phyloP scores from a whole-genome alignment of 1,139 yeast species.

The Kodamaea suecica region DNA sequence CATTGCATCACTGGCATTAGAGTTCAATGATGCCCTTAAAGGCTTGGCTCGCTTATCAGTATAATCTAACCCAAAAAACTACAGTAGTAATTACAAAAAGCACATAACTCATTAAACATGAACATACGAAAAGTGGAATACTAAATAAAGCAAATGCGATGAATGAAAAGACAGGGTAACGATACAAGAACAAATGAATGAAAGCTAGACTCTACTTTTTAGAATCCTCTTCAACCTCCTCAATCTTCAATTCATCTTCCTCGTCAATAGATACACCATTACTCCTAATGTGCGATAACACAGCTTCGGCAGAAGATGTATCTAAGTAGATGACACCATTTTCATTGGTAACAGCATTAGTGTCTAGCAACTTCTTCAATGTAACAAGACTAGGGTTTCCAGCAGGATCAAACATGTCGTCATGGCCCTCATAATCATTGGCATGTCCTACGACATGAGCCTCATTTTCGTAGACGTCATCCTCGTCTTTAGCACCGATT shows the following conservation, averaged over 20 bases:
- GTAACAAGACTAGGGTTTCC: constrained; percentile 44
- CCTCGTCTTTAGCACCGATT: constrained; percentile 21
- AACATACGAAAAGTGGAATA: background rate
- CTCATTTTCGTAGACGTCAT: constrained; percentile 11
- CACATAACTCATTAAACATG: background rate
- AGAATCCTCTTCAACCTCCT: constrained; percentile 4
- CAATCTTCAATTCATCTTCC: constrained; percentile 19
- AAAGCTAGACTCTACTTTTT: background rate
- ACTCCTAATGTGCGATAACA: constrained; percentile 43
- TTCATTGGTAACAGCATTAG: constrained; percentile 52
- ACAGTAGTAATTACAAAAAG: too few species aligned
- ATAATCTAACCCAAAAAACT: too few species aligned
- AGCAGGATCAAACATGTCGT: constrained; percentile 20
- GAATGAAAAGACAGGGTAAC: background rate
- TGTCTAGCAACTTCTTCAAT: constrained; percentile 50
- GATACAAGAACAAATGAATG: background rate
- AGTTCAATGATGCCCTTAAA: too few species aligned
- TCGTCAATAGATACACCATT: constrained; percentile 20
- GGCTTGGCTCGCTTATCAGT: too few species aligned
- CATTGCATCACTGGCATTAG: too few species aligned
- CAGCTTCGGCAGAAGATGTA: constrained; percentile 46
- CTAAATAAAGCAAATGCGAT: constrained; percentile 1
- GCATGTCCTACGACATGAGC: constrained; percentile 17
- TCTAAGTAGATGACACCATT: constrained; percentile 57
- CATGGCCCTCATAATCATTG: constrained; percentile 21